These are phyloP conservation scores for Diutina sp. DNA, from an alignment of 1,139 yeast genomes.

Conservation along the genomic window DNA sequence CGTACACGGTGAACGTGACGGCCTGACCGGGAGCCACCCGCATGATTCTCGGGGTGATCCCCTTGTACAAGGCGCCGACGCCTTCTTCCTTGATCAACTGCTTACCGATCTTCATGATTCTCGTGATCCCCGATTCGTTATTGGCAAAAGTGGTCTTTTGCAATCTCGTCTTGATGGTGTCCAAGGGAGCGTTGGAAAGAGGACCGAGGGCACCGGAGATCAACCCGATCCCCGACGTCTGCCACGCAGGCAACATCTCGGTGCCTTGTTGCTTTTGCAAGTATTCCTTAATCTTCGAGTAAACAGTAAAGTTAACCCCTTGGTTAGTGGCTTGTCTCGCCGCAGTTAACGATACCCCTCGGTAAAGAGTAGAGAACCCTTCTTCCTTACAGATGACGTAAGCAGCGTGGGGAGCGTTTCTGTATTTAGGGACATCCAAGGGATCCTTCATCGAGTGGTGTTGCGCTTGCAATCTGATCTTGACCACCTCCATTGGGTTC, in stretches of 20 bases:
- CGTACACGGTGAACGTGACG: conserved; percentile 94
- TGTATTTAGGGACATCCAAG: conserved; percentile 67
- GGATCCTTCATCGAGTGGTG: conserved; percentile 84
- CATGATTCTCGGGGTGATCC: conserved; percentile 97
- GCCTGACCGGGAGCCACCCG: conserved; percentile 99
- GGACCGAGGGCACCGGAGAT: conserved; percentile 97
- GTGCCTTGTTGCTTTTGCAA: conserved; percentile 55
- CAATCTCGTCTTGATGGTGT: conserved; percentile 93
- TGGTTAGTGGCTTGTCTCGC: conserved; percentile 98
- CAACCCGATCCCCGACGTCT: conserved; percentile 84
- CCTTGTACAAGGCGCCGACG: conserved; percentile 76
- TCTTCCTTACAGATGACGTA: conserved; percentile 80
- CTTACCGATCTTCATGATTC: conserved; percentile 71
- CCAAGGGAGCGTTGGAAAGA: conserved; percentile 93
- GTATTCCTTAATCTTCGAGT: conserved; percentile 68
- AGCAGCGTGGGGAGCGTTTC: conserved; percentile 88
- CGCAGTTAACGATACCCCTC: conserved; percentile 93
- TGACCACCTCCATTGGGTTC: conserved; percentile 93
- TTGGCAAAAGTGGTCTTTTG: conserved; percentile 75
- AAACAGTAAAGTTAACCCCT: conserved; percentile 96
- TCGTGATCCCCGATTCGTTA: conserved; percentile 58
- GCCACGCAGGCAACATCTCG: conserved; percentile 78
- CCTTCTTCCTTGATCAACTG: conserved; percentile 88
- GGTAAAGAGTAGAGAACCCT: conserved; percentile 77
- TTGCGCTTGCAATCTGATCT: conserved; percentile 93